Base-by-base conservation (phyloP, 768 basidiomycete genomes). In the Artomyces pyxidatus region DNA sequence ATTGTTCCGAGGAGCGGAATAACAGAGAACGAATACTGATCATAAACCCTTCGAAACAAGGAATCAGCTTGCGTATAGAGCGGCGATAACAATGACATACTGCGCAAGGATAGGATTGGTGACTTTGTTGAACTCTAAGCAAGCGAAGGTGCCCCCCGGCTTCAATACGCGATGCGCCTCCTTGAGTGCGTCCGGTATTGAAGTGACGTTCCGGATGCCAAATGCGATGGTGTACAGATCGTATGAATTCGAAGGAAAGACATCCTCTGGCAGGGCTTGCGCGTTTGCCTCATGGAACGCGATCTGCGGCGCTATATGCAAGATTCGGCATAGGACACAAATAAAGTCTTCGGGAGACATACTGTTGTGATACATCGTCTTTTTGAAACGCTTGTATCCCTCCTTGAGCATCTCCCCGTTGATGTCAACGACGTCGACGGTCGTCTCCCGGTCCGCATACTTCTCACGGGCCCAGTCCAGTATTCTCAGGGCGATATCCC, bases 291-390 rank as follows among this genome's bases (percentile, higher is more conserved):
- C 88, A 52, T 85, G 81, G 66, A 99, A 98, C 14, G 84, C 79
- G 53, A 99, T 79, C 68, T 96, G 94, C 12, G 91, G 88, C 19
- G 93, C 93, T 96, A 58, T n/a, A n/a, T n/a, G n/a, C n/a, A n/a
- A n/a, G n/a, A n/a, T n/a, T n/a, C n/a, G n/a, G n/a, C n/a, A n/a
- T n/a, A n/a, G n/a, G n/a, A n/a, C n/a, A n/a, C n/a, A n/a, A n/a
- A n/a, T n/a, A n/a, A n/a, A n/a, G n/a, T n/a, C n/a, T n/a, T 35
- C 38, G 39, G 35, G 21, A 30, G 29, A 69, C 80, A 67, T 59
- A 97, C 95, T 95, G 60, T 88, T 90, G 67, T 98, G 87, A 66
- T 98, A 99, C 87, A 99, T 94, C 1, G 95, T 98, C 74, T 89
- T 85, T 58, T 92, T 93, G 65, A 97, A 92, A 37, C 93, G 72